Percentiles rank a stretch among this genome's conserved stretches.
Conservation (phyloP, 2,329 filamentous ascomycete genomes). For the Pseudocercospora musae region DNA sequence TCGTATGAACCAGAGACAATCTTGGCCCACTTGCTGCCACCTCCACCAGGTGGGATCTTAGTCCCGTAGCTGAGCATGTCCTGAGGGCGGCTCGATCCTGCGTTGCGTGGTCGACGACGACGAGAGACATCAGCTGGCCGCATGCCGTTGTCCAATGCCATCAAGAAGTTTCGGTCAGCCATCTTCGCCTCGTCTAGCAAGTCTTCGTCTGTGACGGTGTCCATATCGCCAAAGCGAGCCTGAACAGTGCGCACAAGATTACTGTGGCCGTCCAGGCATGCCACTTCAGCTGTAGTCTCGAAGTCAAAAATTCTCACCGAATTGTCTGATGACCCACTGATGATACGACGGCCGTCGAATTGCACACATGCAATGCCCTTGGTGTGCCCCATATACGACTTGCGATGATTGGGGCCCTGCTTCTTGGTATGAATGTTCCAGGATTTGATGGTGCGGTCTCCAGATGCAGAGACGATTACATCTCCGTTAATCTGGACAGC, state of each 20-base stretch:
- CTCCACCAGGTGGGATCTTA: conserved; percentile 84
- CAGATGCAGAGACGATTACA: conserved; percentile 90
- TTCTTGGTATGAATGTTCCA: conserved; percentile 86
- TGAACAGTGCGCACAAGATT: conserved; percentile 92
- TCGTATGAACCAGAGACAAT: conserved; percentile 98
- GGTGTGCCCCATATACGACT: conserved; percentile 76
- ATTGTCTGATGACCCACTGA: conserved; percentile 94
- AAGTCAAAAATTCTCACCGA: conserved; percentile 94
- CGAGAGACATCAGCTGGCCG: conserved; percentile 32
- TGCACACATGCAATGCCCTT: conserved; percentile 98
- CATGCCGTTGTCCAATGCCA: conserved; percentile 50
- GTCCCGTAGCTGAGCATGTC: conserved; percentile 78
- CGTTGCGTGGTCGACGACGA: conserved; percentile 50
- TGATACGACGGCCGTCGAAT: conserved; percentile 88
- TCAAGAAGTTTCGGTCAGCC: conserved; percentile 71
- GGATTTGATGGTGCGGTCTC: conserved; percentile 87
- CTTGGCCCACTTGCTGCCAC: conserved; percentile 82
- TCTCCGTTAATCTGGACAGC: conserved; percentile 85
- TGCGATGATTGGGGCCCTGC: conserved; percentile 16
- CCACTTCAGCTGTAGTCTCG: conserved; percentile 80
- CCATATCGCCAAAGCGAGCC: conserved; percentile 86
- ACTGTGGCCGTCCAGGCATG: conserved; percentile 75
- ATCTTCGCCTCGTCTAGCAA: conserved; percentile 69
- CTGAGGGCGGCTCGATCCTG: conserved; percentile 70
- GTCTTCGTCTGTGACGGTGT: conserved; percentile 68